Base-by-base conservation (phyloP, 2,329 filamentous ascomycete genomes). In the Akanthomyces dipterigenus region DNA sequence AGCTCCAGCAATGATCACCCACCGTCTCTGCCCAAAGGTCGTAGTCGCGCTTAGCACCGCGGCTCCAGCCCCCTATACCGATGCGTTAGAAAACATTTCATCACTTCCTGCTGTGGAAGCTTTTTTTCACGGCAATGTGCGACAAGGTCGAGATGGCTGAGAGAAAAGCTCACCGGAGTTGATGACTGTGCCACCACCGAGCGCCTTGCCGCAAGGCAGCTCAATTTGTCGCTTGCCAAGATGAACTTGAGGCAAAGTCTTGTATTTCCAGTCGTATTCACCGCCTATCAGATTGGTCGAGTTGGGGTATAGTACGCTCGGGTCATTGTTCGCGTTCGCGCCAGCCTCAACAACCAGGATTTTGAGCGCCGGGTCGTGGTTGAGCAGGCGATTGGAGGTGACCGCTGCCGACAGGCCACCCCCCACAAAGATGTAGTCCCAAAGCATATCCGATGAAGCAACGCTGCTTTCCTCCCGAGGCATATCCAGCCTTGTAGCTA, bases 11-110 rank as follows among this genome's bases (percentile, higher is more conserved):
- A 2, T 71, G 36, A 61, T 81, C 78, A 4, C 45, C 48, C 28
- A 69, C 62, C 26, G 64, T 28, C 20, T 69, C 42, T 38, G 65
- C 50, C 79, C 78, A 81, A 31, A 72, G 69, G 43, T 81, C 73
- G 63, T 78, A 82, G 64, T 80, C 78, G 16, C 68, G 67, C 8
- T 69, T 68, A 28, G 72, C 72, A 4, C 78, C 78, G 42, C 78
- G 76, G n/a, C 75, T 73, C 71, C 78, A 78, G 5, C 67, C 67
- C 14, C 70, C 73, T 65, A 46, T 11, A 12, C 31, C 1, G 7
- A 8, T 48, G 14, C 11, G 18, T 45, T 31, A 34, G 16, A 14
- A n/a, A 43, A 20, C n/a, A 11, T 28, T 1, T 7, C 36, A 16
- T n/a, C 11, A 3, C 36, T 22, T 12, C n/a, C 40, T 9, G 11